These are phyloP conservation scores for Penicillium canescens DNA, from an alignment of 495 filamentous ascomycete genomes.

Conservation along the genomic window DNA sequence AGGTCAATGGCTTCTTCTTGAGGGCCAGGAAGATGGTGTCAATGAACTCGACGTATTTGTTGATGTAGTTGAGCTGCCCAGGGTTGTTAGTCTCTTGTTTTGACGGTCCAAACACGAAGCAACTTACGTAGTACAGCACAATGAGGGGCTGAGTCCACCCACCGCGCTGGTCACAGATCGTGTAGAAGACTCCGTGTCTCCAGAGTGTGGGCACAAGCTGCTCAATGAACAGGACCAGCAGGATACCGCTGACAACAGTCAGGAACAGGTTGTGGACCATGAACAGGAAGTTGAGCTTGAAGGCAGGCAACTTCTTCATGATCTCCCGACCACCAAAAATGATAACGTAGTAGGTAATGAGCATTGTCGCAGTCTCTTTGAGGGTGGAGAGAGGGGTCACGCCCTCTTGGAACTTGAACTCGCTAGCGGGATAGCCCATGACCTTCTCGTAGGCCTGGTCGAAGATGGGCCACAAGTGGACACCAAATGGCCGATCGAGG, in stretches of 20 bases:
- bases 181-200: slow-evolving; percentile 61
- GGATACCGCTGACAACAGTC: slow-evolving; percentile 59
- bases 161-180: slow-evolving; percentile 64
- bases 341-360: slow-evolving; percentile 63
- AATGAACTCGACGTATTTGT: slow-evolving; percentile 69
- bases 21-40: slow-evolving; percentile 72
- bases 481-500: slow-evolving; percentile 88
- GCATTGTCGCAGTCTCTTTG: slow-evolving; percentile 53
- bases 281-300: slow-evolving; percentile 65
- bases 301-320: slow-evolving; percentile 59
- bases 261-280: slow-evolving; percentile 70
- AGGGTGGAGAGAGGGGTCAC: slow-evolving; percentile 63
- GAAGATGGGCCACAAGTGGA: slow-evolving; percentile 94
- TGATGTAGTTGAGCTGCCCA: slow-evolving; percentile 67
- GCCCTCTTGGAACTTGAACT: slow-evolving; percentile 60
- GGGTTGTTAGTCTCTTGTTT: slow-evolving; percentile 18
- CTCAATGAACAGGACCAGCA: slow-evolving; percentile 65
- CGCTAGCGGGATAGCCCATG: slow-evolving; percentile 63
- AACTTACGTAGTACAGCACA: slow-evolving; percentile 66
- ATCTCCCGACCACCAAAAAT: slow-evolving; percentile 67
- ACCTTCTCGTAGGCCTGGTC: slow-evolving; percentile 74
- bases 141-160: slow-evolving; percentile 68
- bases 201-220: slow-evolving; percentile 62
- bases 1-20: slow-evolving; percentile 77
- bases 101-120: neutral